Base-by-base conservation (phyloP, 2,329 filamentous ascomycete species). In the Sporothrix brasiliensis region DNA sequence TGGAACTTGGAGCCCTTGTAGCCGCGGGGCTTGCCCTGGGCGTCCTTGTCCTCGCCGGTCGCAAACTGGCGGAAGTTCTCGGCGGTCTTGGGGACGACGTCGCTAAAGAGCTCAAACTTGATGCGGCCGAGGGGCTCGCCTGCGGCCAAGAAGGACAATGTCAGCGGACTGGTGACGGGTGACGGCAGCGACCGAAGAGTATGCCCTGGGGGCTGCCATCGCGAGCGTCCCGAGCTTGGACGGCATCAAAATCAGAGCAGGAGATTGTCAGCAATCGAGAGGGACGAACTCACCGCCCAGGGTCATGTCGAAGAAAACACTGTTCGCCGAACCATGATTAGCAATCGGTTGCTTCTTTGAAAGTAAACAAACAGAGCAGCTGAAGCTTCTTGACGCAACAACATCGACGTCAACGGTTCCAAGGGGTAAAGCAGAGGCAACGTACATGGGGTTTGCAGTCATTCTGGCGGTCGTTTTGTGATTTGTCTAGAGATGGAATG, bases 21-120 rank as follows among this genome's bases (percentile, higher is more conserved):
- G 73, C 95, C 95, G 78, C 96, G 92, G 0, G 94, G 91, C 73
- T 89, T 86, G 47, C 93, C 92, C 11, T 88, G 86, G 67, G 87
- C 80, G 77, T 92, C 92, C 82, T 93, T 97, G 74, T 87, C 89
- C 83, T 98, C 94, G 76, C 95, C 95, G 0, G 94, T 98, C 82
- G 94, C 97, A 82, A 97, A 97, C 78, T 96, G 93, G 61, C 94
- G 92, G 80, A 99, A 98, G 83, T 98, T 98, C 81, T 98, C 95
- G 41, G 93, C 92, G 10, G 95, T 98, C 76, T 90, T 90, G 73
- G 94, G 93, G 0, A 93, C 91, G 27, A 91, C 85, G 80, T 97
- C 87, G 72, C 90, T 89, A 84, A 95, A 97, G 73, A 99, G 88
- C 81, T 97, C 92, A 79, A 97, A 93, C 74, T 92, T 94, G 77